A percentile compares a stretch with the other conserved stretches of the same genome.
phyloP scores from a whole-genome alignment of 208 protist species.

The Leishmania guyanensis region DNA sequence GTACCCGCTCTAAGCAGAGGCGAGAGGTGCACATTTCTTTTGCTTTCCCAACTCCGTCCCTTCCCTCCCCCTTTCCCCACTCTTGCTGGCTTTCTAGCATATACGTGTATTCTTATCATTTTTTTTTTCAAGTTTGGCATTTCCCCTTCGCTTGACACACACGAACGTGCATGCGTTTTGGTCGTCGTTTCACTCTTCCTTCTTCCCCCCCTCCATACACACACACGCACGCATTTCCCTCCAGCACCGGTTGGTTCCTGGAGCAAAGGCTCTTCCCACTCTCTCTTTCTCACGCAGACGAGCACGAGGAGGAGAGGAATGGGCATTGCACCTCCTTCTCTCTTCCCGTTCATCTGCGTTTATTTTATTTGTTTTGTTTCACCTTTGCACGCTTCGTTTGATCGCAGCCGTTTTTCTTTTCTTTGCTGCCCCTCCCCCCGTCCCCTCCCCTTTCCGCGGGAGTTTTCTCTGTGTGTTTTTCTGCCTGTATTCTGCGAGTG shows the following conservation, averaged over 20 bases:
- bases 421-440: neutral
- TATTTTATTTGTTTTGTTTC: neutral
- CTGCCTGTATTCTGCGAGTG: neutral
- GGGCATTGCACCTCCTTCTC: neutral
- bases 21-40: constrained; percentile 2
- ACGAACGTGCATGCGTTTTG: neutral
- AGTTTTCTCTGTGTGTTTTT: neutral
- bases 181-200: neutral
- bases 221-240: neutral
- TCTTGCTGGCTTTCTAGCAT: neutral
- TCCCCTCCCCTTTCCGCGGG: neutral
- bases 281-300: neutral
- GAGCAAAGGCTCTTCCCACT: neutral
- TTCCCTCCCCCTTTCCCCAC: neutral
- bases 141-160: neutral
- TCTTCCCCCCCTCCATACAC: neutral
- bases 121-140: neutral
- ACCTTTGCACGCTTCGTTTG: neutral
- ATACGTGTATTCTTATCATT: neutral
- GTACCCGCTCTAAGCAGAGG: neutral
- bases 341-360: neutral
- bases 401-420: neutral
- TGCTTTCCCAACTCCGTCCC: neutral
- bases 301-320: neutral
- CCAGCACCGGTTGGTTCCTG: neutral